phyloP scores from a whole-genome alignment of 106 monocot genomes.

The Gastrodia elata region DNA sequence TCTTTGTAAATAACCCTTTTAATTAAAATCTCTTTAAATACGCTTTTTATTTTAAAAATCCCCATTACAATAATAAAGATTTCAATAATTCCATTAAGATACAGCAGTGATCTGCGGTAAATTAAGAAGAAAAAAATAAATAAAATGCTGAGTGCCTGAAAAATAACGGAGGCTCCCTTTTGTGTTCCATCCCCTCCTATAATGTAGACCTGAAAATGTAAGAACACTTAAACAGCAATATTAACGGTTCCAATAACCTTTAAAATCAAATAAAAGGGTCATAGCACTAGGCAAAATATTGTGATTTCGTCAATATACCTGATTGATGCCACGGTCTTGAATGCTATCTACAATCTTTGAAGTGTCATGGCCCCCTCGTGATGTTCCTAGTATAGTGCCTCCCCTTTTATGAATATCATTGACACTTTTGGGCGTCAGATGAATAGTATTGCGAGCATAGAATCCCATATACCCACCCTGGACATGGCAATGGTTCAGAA shows the following conservation, averaged over 20 bases:
- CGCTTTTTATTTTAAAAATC: neutral
- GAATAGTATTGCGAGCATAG: conserved; percentile 70
- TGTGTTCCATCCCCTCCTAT: conserved; percentile 97
- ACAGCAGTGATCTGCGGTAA: neutral
- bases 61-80: neutral
- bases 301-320: conserved; percentile 28
- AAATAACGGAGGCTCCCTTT: conserved; percentile 86
- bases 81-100: neutral
- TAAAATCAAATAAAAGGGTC: neutral
- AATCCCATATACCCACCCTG: conserved; percentile 88
- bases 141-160: conserved; percentile 45
- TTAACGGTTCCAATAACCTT: neutral
- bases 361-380: conserved; percentile 84
- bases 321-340: conserved; percentile 82
- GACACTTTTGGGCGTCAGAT: conserved; percentile 59
- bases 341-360: conserved; percentile 82
- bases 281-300: neutral
- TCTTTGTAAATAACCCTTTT: neutral
- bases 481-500: conserved; percentile 6
- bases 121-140: neutral
- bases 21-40: neutral
- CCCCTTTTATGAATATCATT: conserved; percentile 90
- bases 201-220: conserved; percentile 59
- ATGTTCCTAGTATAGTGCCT: conserved; percentile 75
- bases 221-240: neutral